A percentile compares a stretch with the other conserved stretches of the same genome.
Evolutionary conservation across 208 protist genomes (phyloP).

Genomic region (Leishmania tropica): DNA sequence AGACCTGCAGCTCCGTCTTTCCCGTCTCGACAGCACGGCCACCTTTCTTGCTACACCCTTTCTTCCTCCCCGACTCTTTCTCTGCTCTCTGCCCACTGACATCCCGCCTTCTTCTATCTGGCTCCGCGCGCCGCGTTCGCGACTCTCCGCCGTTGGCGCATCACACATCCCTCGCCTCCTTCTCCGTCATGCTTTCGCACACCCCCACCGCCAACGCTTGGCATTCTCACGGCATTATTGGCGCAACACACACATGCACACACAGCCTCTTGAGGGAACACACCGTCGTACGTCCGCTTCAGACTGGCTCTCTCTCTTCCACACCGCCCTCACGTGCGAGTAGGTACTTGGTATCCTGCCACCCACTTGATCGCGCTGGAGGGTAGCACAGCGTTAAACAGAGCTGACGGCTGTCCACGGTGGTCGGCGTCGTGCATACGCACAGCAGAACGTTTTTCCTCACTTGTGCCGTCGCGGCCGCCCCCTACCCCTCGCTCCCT

Average conservation of each 20-base stretch:
- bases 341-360: not conserved
- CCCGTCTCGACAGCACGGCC: not conserved
- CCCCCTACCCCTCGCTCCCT: not conserved
- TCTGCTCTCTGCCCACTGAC: not conserved
- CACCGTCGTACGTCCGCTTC: not conserved
- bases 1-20: not conserved
- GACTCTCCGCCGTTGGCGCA: not conserved
- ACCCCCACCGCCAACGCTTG: not conserved
- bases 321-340: not conserved
- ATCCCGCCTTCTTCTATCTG: conserved; percentile 3
- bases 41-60: not conserved
- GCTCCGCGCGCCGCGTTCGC: not conserved
- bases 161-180: not conserved
- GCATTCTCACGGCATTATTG: not conserved
- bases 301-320: not conserved
- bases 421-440: not conserved
- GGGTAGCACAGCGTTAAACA: too few relatives aligned
- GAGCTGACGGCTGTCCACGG: not conserved
- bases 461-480: not conserved
- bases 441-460: not conserved
- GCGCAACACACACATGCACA: not conserved
- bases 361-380: not conserved
- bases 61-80: conserved; percentile 1
- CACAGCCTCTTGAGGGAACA: not conserved
- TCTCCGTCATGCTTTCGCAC: not conserved